A percentile compares a stretch with the other conserved stretches of the same genome.
These are phyloP conservation scores for Xerocomellus chrysenteron DNA, from an alignment of 768 basidiomycete species.

Conservation along the genomic window DNA sequence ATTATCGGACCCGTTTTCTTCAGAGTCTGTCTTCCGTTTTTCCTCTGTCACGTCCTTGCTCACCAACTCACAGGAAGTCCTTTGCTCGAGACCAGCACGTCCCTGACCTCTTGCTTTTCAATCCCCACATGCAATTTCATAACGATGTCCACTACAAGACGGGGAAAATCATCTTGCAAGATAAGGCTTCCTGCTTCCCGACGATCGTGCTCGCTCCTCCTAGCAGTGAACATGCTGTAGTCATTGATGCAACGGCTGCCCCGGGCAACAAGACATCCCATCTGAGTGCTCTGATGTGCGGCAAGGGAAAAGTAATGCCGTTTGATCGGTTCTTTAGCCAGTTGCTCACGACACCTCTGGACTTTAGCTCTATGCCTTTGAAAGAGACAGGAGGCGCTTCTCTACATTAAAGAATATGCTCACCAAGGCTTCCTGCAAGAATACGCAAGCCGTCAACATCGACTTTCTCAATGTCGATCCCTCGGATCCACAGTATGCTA, in stretches of 20 bases:
- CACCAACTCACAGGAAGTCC: conserved; percentile 43
- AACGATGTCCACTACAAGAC: conserved; percentile 67
- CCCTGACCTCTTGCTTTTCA: conserved; percentile 76
- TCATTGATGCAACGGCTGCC: conserved; percentile 94
- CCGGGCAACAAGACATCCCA: conserved; percentile 99
- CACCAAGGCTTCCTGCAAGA: conserved; percentile 76
- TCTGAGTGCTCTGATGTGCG: conserved; percentile 82
- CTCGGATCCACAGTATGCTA: conserved; percentile 53
- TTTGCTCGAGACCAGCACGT: conserved; percentile 81
- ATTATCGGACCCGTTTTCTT: conserved; percentile 50
- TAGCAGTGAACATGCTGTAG: conserved; percentile 45
- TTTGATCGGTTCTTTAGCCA: neutral
- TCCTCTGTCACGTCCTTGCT: neutral
- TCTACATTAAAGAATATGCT: conserved; percentile 85
- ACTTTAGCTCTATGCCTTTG: conserved; percentile 81
- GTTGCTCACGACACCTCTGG: neutral
- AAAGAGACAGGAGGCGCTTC: conserved; percentile 80
- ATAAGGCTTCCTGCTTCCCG: conserved; percentile 98
- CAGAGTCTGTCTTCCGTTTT: conserved; percentile 39
- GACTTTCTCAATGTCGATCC: conserved; percentile 89
- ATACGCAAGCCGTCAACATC: conserved; percentile 68
- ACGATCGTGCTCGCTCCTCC: conserved; percentile 83
- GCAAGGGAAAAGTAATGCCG: conserved; percentile 66
- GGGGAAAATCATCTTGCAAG: conserved; percentile 90
- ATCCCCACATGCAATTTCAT: conserved; percentile 64